Base-by-base conservation (phyloP, 139 green algal genomes). In the Chlamydomonas incerta region DNA sequence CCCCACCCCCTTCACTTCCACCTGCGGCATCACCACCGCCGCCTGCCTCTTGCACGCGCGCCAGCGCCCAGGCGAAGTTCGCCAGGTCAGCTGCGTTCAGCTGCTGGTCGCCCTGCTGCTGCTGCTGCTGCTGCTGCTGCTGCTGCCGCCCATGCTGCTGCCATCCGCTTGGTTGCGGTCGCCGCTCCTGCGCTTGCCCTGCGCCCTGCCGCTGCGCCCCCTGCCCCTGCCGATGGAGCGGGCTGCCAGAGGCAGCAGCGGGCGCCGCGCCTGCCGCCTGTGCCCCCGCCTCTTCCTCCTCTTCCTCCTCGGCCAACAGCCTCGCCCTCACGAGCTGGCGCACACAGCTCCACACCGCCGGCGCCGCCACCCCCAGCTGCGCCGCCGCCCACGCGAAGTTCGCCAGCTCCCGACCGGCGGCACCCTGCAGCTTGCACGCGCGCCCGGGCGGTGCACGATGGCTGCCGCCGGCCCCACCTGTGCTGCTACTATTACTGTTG, bases 341-440 rank as follows among this genome's bases (percentile, higher is more conserved):
- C 35, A 82, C 74, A 35, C 58, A 35, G 13, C 17, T 23, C 74
- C 74, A 82, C 74, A 82, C 29, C 74, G 34, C 9, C 33, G 21
- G 35, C 24, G 58, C 62, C 58, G 11, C 24, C 58, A 82, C 29
- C 29, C 58, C 21, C 74, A 82, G 74, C 74, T 82, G 74, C 55
- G 58, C 74, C 21, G 74, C 74, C 58, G 74, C 58, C 74, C 74
- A 81, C 50, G 74, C 74, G 74, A 81, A 69, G 55, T 81, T 81
- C 55, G 74, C 55, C 18, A 81, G 37, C 74, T 82, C 74, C 0
- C 74, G 34, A 0, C 37, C 60, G 17, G 15, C 72, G 21, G 58
- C 58, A 3, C 26, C 9, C 9, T 29, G 23, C 74, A 71, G 34
- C 60, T 82, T 82, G 35, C 74, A 52, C 17, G 29, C 55, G 3